These are phyloP conservation scores for Alternaria gansuensis DNA, from an alignment of 2,329 filamentous ascomycete genomes.

Conservation along the genomic window DNA sequence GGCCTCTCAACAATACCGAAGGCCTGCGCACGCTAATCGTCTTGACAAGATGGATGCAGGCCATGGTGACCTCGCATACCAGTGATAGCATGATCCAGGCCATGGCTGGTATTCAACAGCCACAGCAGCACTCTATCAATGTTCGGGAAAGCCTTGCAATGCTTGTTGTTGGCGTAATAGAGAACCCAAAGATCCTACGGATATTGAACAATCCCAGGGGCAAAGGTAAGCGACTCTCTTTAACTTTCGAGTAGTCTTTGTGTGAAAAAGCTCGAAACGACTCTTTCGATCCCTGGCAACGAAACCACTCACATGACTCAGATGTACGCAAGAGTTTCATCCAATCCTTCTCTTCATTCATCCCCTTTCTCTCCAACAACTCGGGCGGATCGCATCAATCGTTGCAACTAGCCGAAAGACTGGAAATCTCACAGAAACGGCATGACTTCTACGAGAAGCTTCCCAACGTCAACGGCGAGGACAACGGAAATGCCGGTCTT, in stretches of 20 bases:
- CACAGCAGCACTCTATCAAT: conserved; percentile 66
- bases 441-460: conserved; percentile 56
- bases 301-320: conserved; percentile 21
- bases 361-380: conserved; percentile 63
- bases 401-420: conserved; percentile 55
- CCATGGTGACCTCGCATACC: conserved; percentile 52
- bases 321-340: conserved; percentile 46
- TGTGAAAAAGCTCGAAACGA: background rate
- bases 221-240: conserved; percentile 58
- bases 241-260: background rate
- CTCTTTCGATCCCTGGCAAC: background rate
- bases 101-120: conserved; percentile 56
- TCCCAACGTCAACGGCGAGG: conserved; percentile 56
- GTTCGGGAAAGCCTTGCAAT: conserved; percentile 71
- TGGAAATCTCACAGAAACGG: conserved; percentile 54
- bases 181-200: conserved; percentile 65
- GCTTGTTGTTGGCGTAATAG: conserved; percentile 68
- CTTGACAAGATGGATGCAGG: conserved; percentile 52
- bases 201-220: conserved; percentile 63
- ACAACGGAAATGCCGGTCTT: conserved; percentile 49
- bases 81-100: conserved; percentile 53
- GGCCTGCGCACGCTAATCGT: conserved; percentile 43
- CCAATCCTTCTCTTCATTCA: conserved; percentile 46
- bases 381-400: conserved; percentile 62
- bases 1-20: conserved; percentile 45